Base-by-base conservation (phyloP, 495 filamentous ascomycete species). In the Neurospora pannonica region DNA sequence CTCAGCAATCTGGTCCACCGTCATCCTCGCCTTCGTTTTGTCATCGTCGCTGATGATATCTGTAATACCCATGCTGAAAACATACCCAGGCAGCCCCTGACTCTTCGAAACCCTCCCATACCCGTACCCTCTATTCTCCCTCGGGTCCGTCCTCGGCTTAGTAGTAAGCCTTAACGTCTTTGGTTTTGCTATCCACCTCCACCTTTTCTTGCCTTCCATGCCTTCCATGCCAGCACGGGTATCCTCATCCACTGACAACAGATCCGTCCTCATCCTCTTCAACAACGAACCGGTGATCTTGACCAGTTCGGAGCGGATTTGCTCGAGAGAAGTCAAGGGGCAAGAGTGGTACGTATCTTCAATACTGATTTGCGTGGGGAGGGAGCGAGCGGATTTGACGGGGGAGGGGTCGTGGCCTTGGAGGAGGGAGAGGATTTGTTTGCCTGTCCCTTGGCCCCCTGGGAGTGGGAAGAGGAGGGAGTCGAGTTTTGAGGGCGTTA, bases 291-390 rank as follows among this genome's bases (percentile, higher is more conserved):
- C 82, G 0, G 90, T 82, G 0, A 98, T 83, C 31, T 86, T 82
- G 0, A 79, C 77, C 28, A 98, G 85, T 77, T 94, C 91, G 60
- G 86, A 83, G 9, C 74, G 42, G 3, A 93, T 88, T 67, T 90
- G 86, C 3, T 88, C 80, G 60, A 91, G 75, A 0, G 85, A 88
- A 75, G 90, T 87, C 1, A 97, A 84, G 2, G 89, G 88, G 1
- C 28, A 4, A 9, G 28, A 31, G 4, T 76, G 75, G 79, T 96
- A 98, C 6, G 93, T 93, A 80, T 98, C 94, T 79, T 98, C 95
- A 74, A 98, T 97, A 81, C 93, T 95, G 80, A 98, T 97, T 80
- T 97, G 94, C 15, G 89, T 90, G 1, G 95, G 95, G 17, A 97
- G 81, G 46, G 89, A 89, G 76, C 89, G 88, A 2, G 90, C 92